phyloP scores from a whole-genome alignment of 768 basidiomycete species.

The Trametes cingulata region DNA sequence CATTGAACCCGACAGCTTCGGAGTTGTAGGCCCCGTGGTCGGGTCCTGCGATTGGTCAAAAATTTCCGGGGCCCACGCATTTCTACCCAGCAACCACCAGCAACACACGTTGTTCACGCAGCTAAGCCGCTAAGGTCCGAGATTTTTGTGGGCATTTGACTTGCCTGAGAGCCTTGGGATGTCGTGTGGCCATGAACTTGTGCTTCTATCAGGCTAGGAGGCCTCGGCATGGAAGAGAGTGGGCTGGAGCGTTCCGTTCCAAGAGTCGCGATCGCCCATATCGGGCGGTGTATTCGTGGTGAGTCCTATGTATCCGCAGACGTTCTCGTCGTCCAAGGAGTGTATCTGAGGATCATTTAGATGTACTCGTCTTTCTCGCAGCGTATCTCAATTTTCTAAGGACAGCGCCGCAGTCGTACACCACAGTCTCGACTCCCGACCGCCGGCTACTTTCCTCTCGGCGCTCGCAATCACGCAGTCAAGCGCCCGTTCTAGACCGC shows the following conservation, averaged over 20 bases:
- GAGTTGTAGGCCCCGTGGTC: not conserved
- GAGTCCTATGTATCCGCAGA: no score
- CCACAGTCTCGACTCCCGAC: no score
- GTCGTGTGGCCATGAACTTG: not conserved
- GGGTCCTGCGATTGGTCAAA: not conserved
- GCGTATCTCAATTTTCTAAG: no score
- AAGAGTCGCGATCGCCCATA: not conserved
- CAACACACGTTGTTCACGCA: not conserved
- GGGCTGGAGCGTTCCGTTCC: not conserved
- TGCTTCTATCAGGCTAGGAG: constrained; percentile 1
- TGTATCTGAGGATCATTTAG: no score
- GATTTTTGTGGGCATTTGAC: not conserved
- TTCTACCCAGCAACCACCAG: no score
- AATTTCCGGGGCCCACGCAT: not conserved
- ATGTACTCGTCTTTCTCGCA: no score
- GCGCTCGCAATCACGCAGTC: not conserved
- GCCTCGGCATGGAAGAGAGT: not conserved
- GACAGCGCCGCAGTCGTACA: no score
- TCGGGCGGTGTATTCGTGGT: not conserved
- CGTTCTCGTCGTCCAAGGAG: no score
- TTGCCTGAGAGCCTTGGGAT: not conserved
- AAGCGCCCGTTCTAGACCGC: constrained; percentile 2
- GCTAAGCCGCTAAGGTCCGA: not conserved
- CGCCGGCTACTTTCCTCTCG: no score
- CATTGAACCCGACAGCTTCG: no score